These are phyloP conservation scores for Starmerella potacharoeniae DNA, from an alignment of 805 yeast genomes.

Conservation along the genomic window DNA sequence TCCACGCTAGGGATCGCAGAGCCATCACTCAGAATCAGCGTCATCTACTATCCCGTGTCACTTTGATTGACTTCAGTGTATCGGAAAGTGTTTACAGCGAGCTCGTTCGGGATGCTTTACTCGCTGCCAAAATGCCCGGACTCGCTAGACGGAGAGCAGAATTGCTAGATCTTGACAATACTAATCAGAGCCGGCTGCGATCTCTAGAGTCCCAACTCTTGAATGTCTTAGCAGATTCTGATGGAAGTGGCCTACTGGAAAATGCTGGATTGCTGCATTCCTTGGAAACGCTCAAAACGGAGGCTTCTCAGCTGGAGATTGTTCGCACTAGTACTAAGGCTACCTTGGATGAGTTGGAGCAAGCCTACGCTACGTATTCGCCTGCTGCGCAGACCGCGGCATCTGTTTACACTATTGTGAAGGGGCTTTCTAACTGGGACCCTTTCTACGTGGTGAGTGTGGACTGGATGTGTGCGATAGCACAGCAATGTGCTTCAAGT, in stretches of 20 bases:
- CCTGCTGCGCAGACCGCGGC: conserved; percentile 50
- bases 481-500: neutral
- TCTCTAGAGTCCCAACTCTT: conserved; percentile 50
- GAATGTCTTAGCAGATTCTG: conserved; percentile 42
- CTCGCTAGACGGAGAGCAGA: conserved; percentile 47
- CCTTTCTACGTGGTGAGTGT: conserved; percentile 51
- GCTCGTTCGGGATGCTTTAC: conserved; percentile 46
- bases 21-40: conserved; percentile 33
- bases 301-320: conserved; percentile 42
- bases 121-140: conserved; percentile 52
- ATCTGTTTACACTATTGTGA: conserved; percentile 38
- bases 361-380: conserved; percentile 36
- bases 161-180: conserved; percentile 45
- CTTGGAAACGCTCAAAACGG: conserved; percentile 54
- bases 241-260: conserved; percentile 46
- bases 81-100: conserved; percentile 55
- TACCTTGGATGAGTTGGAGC: conserved; percentile 46
- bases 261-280: conserved; percentile 48
- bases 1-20: conserved; percentile 51
- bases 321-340: conserved; percentile 45
- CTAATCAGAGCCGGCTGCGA: conserved; percentile 44
- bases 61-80: conserved; percentile 59
- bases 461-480: conserved; percentile 30
- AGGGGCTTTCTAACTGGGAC: conserved; percentile 34
- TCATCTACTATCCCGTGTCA: conserved; percentile 50